Evolutionary conservation across 106 monocot genomes (phyloP).

Genomic region (Vanilla planifolia): DNA sequence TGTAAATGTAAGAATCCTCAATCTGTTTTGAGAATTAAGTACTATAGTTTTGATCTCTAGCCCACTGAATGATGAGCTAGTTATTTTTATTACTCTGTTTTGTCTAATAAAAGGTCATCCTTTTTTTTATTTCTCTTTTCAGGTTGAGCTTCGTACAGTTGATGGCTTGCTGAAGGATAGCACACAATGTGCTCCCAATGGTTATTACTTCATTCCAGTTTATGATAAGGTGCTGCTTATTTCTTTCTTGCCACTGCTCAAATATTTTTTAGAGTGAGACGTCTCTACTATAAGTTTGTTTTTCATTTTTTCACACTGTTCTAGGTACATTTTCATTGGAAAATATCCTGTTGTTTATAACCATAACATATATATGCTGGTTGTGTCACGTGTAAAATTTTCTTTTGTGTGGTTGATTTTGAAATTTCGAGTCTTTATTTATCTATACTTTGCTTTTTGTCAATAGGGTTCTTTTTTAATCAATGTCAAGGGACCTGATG

Average conservation of each 20-base stretch:
- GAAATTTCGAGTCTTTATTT: no score
- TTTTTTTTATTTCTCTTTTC: background rate
- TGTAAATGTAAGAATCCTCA: no score
- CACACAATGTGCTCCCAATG: slow-evolving; percentile 98
- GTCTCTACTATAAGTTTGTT: background rate
- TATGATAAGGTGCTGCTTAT: slow-evolving; percentile 72
- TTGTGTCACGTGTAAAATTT: no score
- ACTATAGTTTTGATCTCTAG: no score
- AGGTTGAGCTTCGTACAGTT: slow-evolving; percentile 88
- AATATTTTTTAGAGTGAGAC: background rate
- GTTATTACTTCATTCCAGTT: slow-evolving; percentile 97
- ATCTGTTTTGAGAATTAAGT: no score
- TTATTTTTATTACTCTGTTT: no score
- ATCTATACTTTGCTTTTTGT: no score
- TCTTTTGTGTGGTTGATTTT: background rate
- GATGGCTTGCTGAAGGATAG: slow-evolving; percentile 91
- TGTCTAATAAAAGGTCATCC: background rate
- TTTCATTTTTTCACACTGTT: background rate
- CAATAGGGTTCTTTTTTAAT: slow-evolving; percentile 84
- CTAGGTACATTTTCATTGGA: background rate
- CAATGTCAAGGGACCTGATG: slow-evolving; percentile 82
- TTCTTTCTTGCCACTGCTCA: no score
- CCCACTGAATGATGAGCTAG: no score
- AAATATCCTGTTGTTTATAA: background rate
- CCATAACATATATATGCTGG: no score